These are phyloP conservation scores for Alternaria longipes DNA, from an alignment of 2,329 filamentous ascomycete genomes.

Conservation along the genomic window DNA sequence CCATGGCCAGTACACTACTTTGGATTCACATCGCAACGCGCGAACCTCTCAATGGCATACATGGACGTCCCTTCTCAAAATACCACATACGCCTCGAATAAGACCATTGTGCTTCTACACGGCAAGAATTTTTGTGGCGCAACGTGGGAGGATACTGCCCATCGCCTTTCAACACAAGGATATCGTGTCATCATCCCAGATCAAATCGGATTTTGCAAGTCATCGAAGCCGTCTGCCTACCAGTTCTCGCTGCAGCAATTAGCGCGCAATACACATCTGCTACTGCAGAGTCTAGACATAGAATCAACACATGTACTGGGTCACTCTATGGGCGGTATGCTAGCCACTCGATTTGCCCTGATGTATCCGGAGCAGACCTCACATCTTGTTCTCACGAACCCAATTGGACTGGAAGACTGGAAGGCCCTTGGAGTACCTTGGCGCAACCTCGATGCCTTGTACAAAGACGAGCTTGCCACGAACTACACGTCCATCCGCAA, in stretches of 20 bases:
- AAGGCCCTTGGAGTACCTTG: constrained; percentile 43
- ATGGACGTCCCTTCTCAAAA: constrained; percentile 60
- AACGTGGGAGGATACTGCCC: constrained; percentile 62
- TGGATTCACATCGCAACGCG: constrained; percentile 59
- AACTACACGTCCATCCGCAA: constrained; percentile 38
- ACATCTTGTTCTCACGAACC: constrained; percentile 61
- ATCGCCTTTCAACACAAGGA: constrained; percentile 53
- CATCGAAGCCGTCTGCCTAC: constrained; percentile 61
- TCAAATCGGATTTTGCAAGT: constrained; percentile 68
- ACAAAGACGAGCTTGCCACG: constrained; percentile 29
- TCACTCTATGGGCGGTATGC: constrained; percentile 66
- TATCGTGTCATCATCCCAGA: constrained; percentile 65
- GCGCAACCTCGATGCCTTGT: constrained; percentile 30
- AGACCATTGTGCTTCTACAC: constrained; percentile 61
- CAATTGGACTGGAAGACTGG: constrained; percentile 66
- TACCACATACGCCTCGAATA: constrained; percentile 47
- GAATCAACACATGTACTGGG: constrained; percentile 60
- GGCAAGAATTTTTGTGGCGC: constrained; percentile 66
- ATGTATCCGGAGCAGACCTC: constrained; percentile 59
- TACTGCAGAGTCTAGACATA: constrained; percentile 58
- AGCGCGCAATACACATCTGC: constrained; percentile 60
- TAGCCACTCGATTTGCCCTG: constrained; percentile 61
- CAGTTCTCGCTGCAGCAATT: constrained; percentile 64
- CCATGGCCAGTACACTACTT: constrained; percentile 61
- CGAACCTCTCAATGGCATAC: constrained; percentile 64